Base-by-base conservation (phyloP, 768 basidiomycete species). In the Tulasnella sp. region DNA sequence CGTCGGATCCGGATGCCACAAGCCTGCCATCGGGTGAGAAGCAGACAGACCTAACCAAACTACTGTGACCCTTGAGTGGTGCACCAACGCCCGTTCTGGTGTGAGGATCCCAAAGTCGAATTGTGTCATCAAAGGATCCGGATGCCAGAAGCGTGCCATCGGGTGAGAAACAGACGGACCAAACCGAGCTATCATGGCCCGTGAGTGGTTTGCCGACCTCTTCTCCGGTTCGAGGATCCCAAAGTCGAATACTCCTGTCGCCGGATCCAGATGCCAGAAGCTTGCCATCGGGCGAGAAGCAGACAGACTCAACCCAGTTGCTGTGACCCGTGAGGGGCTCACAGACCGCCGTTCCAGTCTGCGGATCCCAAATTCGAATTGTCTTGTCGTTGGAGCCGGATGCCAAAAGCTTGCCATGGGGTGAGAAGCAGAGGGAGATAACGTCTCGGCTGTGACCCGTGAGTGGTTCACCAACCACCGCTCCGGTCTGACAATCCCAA, bases 221-320 rank as follows among this genome's bases (percentile, higher is more conserved):
- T 42, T 67, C 64, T 67, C 64, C 64, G 34, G 64, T 67, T n/a
- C n/a, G 64, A 78, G 68, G n/a, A 12, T 69, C 25, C 76, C 76
- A 77, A 4, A 77, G 38, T 1, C 49, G 72, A 5, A 74, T 37
- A 1, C 74, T 74, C 2, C 52, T 31, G 42, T 77, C 71, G 17
- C 64, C 40, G 36, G 72, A 77, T 1, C 40, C 71, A 5, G 36
- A 45, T 11, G 52, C 45, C 42, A 76, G 9, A 38, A 15, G 15
- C 38, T 19, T 77, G 17, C 76, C 72, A 49, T 77, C 76, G 1
- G 72, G 72, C 29, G 76, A 77, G 34, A 45, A 75, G 1, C 34
- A 25, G 1, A 76, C 64, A 9, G 31, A 38, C 7, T n/a, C 0
- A 1, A 74, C 22, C 19, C 49, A n/a, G 39, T 25, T 5, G 22